Evolutionary conservation across 306 rosid genomes (phyloP).

Genomic region (Ammopiptanthus mongolicus): DNA sequence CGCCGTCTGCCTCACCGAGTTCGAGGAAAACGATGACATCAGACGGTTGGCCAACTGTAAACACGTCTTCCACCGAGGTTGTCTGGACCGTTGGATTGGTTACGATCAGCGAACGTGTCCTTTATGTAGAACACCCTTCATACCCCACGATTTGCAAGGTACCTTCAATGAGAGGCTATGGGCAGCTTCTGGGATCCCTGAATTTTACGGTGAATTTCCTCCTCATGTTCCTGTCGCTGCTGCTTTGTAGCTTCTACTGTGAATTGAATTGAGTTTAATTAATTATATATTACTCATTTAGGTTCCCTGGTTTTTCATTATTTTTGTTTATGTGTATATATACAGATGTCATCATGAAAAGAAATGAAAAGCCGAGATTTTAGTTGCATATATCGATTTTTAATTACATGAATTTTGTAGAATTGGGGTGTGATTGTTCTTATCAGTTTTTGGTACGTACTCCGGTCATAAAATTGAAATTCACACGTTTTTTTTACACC

Average conservation of each 20-base stretch:
- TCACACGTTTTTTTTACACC: too few species aligned
- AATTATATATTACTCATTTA: not conserved
- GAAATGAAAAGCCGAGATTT: not conserved
- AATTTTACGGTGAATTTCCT: conserved; percentile 41
- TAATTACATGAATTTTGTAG: conserved; percentile 7
- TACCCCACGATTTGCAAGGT: conserved; percentile 50
- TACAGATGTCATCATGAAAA: conserved; percentile 1
- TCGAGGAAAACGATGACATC: conserved; percentile 66
- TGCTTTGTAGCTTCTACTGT: conserved; percentile 8
- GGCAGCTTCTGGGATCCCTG: conserved; percentile 76
- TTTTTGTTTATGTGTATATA: not conserved
- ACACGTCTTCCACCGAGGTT: conserved; percentile 72
- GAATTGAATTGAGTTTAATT: not conserved
- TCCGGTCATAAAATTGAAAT: too few species aligned
- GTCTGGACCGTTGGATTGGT: conserved; percentile 94
- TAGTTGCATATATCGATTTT: conserved; percentile 15
- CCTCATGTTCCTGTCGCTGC: conserved; percentile 18
- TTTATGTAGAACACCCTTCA: conserved; percentile 61
- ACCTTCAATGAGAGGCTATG: conserved; percentile 51
- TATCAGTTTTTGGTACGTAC: too few species aligned
- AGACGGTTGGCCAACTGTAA: conserved; percentile 65
- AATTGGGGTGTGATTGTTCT: not conserved
- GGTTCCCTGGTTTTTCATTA: too few species aligned
- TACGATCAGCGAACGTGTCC: conserved; percentile 90
- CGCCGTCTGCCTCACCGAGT: conserved; percentile 79